These are phyloP conservation scores for Blastobotrys ciferrii DNA, from an alignment of 1,139 yeast species.

Conservation along the genomic window DNA sequence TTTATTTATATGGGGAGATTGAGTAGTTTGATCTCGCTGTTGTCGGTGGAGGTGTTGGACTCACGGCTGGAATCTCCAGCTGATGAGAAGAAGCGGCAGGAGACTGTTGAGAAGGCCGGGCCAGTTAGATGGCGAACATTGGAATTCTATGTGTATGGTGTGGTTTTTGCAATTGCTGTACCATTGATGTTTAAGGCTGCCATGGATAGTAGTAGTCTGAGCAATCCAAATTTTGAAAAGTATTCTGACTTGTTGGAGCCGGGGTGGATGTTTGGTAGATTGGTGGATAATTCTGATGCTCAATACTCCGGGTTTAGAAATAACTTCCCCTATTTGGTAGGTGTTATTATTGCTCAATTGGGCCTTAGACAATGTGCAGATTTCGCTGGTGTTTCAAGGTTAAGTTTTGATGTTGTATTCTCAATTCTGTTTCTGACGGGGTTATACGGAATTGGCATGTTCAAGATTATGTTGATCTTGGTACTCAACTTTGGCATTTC, in stretches of 20 bases:
- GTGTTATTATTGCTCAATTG: constrained; percentile 55
- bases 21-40: constrained; percentile 32
- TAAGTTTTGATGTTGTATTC: constrained; percentile 66
- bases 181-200: constrained; percentile 84
- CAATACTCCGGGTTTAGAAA: constrained; percentile 89
- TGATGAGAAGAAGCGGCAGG: constrained; percentile 45
- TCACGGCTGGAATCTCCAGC: constrained; percentile 60
- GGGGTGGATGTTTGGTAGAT: constrained; percentile 45
- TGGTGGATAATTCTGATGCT: constrained; percentile 72
- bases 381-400: constrained; percentile 36
- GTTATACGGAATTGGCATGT: constrained; percentile 74
- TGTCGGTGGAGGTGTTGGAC: constrained; percentile 76
- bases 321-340: constrained; percentile 62
- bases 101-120: constrained; percentile 45
- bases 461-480: constrained; percentile 61
- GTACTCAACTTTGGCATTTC: constrained; percentile 55
- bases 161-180: constrained; percentile 63
- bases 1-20: constrained; percentile 2
- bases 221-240: constrained; percentile 70
- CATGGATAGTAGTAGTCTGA: constrained; percentile 65
- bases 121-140: constrained; percentile 68
- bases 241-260: constrained; percentile 71
- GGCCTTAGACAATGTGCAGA: constrained; percentile 40
- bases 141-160: constrained; percentile 68
- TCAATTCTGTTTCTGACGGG: constrained; percentile 68